Evolutionary conservation across 768 basidiomycete genomes (phyloP), one percentile per base, ranked within the genome.

Genomic region (Hypholoma sublateritium): DNA sequence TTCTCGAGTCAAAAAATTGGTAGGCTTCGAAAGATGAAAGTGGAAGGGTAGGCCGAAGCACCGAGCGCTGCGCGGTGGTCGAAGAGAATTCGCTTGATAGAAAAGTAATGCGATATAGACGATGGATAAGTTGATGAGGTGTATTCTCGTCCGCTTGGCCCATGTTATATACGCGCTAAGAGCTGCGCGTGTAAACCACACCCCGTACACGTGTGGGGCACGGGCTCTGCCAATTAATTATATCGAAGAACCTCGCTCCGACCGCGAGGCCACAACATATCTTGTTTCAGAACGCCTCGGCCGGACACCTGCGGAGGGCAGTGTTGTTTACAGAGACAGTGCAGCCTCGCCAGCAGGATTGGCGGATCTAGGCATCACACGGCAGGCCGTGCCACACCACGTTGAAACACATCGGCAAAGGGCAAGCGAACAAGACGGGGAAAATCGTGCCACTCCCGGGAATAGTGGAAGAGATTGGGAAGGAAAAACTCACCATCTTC

Each of bases 201-300:
- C 58, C 37, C 36, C 50, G 58, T 45, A 65, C 63, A 59, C 59
- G 63, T 62, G 48, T n/a, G 55, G 34, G 16, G 45, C 36, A 39
- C 43, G 34, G 13, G 43, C 17, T 43, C 35, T 17, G 35, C 21
- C 39, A 28, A 53, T 39, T 36, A 45, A 53, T 53, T 53, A 45
- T 32, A 53, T 45, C n/a, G 8, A 12, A 24, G n/a, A 13, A 58
- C 59, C 56, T 34, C 47, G 52, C 58, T 37, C n/a, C 24, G 24
- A 17, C 41, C 28, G 41, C 47, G 55, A 58, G 58, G 36, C 50
- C 36, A 35, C 36, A 28, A 44, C 39, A 17, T 22, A 39, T 44
- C 17, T 22, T 32, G 45, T 57, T 56, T 56, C 55, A 56, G 28
- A 28, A 37, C 16, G 12, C 19, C 21, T 28, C 19, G 25, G 17